Conservation (phyloP, 192 early-diverging fungal genomes). For the Backusella westeae region DNA sequence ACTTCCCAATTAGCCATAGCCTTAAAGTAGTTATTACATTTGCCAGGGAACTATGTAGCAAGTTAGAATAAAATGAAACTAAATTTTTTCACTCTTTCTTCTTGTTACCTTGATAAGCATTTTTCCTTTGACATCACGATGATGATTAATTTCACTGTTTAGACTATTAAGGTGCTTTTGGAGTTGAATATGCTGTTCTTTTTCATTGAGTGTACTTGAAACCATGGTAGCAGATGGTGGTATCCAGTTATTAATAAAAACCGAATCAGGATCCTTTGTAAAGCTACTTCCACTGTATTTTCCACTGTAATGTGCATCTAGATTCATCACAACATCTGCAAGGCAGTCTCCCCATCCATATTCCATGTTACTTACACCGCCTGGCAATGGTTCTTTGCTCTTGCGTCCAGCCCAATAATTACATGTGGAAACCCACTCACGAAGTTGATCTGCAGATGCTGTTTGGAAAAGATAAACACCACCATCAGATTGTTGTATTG, state of each 20-base stretch:
- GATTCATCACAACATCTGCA: conserved; percentile 15
- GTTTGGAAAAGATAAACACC: conserved; percentile 90
- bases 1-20: conserved; percentile 77
- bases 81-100: background rate
- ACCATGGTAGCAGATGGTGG: conserved; percentile 42
- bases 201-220: conserved; percentile 31
- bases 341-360: conserved; percentile 82
- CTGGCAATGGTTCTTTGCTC: conserved; percentile 83
- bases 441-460: conserved; percentile 57
- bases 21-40: conserved; percentile 53
- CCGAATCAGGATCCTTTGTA: conserved; percentile 32
- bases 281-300: background rate
- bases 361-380: conserved; percentile 87
- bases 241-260: conserved; percentile 47
- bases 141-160: conserved; percentile 63
- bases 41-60: conserved; percentile 47
- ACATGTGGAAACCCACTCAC: conserved; percentile 81
- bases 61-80: background rate
- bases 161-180: conserved; percentile 60
- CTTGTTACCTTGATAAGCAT: conserved; percentile 31
- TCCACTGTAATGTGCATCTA: conserved; percentile 10
- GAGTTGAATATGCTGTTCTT: conserved; percentile 55
- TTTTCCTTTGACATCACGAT: conserved; percentile 54
- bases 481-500: conserved; percentile 73
- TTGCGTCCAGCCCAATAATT: conserved; percentile 95